Percentiles rank a stretch among this genome's conserved stretches.
phyloP scores from a whole-genome alignment of 1,139 yeast genomes.

The Kodamaea derodonti region DNA sequence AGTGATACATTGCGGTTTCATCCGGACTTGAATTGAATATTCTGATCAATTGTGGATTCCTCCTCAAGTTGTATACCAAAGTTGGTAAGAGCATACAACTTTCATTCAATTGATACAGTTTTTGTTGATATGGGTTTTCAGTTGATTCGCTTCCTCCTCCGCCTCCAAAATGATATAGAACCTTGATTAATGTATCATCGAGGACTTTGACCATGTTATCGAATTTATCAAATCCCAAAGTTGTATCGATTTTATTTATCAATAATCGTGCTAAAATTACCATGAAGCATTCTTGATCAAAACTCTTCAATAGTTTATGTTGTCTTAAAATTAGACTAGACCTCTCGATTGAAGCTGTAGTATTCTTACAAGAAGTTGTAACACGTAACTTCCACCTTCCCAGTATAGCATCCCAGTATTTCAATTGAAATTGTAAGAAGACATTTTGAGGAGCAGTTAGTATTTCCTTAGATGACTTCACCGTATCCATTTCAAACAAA shows the following conservation, averaged over 20 bases:
- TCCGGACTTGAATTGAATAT: slow-evolving; percentile 44
- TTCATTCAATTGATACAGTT: slow-evolving; percentile 22
- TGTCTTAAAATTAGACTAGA: slow-evolving; percentile 17
- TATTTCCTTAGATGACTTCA: slow-evolving; percentile 19
- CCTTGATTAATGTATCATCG: slow-evolving; percentile 24
- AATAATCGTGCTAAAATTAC: slow-evolving; percentile 29
- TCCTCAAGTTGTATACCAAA: slow-evolving; percentile 28
- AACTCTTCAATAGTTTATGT: slow-evolving; percentile 22
- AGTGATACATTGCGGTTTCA: slow-evolving; percentile 39
- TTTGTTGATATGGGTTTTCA: slow-evolving; percentile 24
- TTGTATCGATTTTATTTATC: slow-evolving; percentile 32
- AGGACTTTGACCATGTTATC: slow-evolving; percentile 24
- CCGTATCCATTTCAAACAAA: slow-evolving; percentile 32
- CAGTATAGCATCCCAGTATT: slow-evolving; percentile 21
- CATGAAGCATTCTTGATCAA: slow-evolving; percentile 31
- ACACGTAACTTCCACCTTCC: slow-evolving; percentile 25
- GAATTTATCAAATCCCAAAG: slow-evolving; percentile 32
- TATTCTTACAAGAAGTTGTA: slow-evolving; percentile 26
- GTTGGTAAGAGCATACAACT: slow-evolving; percentile 26
- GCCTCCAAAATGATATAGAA: slow-evolving; percentile 34
- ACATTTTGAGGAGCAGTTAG: slow-evolving; percentile 19
- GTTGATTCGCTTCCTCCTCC: slow-evolving; percentile 11
- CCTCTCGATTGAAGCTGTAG: slow-evolving; percentile 21
- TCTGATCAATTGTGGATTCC: slow-evolving; percentile 31
- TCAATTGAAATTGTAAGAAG: slow-evolving; percentile 30